These are phyloP conservation scores for Boletus rubroflammeus DNA, from an alignment of 768 basidiomycete species.

Conservation along the genomic window DNA sequence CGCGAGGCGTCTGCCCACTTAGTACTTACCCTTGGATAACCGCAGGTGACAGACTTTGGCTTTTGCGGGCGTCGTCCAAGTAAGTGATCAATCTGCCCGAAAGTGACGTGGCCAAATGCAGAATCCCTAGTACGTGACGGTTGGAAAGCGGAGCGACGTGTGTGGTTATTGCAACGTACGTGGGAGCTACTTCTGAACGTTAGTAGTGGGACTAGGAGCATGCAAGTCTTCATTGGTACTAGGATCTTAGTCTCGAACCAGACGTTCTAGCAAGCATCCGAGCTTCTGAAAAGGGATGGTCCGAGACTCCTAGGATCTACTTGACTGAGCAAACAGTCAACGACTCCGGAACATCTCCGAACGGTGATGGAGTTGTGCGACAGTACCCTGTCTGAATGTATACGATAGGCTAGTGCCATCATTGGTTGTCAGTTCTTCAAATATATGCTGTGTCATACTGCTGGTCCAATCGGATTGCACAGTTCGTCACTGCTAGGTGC, in stretches of 20 bases:
- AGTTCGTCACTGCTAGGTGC: constrained; percentile 4
- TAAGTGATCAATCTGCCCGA: background rate
- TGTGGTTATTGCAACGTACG: constrained; percentile 3
- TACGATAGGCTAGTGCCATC: background rate
- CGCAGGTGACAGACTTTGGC: constrained; percentile 1
- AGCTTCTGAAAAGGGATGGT: background rate
- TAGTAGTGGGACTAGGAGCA: background rate
- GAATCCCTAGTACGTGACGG: background rate
- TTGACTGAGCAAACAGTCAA: background rate
- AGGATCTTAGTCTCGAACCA: background rate
- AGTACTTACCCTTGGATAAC: background rate
- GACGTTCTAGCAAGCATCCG: background rate
- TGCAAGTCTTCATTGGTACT: constrained; percentile 4
- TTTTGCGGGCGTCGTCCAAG: background rate
- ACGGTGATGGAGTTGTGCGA: constrained; percentile 1
- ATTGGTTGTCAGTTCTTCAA: constrained; percentile 3
- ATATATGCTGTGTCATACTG: background rate
- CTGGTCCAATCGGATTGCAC: background rate
- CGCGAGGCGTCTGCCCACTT: background rate
- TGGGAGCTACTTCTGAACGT: background rate
- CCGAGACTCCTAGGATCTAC: background rate
- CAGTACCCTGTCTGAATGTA: constrained; percentile 1
- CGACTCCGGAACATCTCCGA: background rate
- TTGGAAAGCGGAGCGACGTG: background rate
- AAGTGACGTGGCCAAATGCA: background rate